Evolutionary conservation across 2,329 filamentous ascomycete species (phyloP), one percentile per base, ranked within the genome.

Genomic region (Aspergillus oerlinghausenensis): DNA sequence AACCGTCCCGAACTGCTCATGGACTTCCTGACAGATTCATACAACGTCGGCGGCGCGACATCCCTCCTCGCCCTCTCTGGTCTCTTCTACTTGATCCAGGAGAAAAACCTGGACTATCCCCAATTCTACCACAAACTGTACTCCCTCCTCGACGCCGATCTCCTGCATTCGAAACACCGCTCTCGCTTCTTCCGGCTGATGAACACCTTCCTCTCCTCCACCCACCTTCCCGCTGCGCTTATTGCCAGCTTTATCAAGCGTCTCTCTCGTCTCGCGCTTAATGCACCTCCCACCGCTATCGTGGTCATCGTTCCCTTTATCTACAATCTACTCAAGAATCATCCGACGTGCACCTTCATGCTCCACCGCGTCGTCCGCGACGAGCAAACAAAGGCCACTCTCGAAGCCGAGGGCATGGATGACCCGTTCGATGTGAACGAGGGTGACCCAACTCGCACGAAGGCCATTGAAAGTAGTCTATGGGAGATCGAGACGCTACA

Each of bases 191-290:
- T 99, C 77, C 88, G 94, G 51, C 82, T 97, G 17, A 79, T 99
- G 56, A 91, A 97, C 67, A 92, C 88, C 3, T 99, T 97, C 75
- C 82, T 99, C 64, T 83, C 82, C 4, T 97, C 93, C 0, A 92
- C 91, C 3, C 95, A 99, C 83, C 82, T 99, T 66, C 94, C 95
- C 3, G 92, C 91, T 4, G 86, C 88, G 3, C 80, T 99, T 42
- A 90, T 99, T 2, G 93, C 94, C 11, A 96, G 92, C 74, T 99
- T 99, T 75, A 87, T 99, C 77, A 99, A 99, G 76, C 85, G 90
- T n/a, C 82, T 99, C 8, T 85, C 92, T 3, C 83, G 93, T 52
- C 80, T 97, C 40, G 84, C 90, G 17, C 82, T 99, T n/a, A 87
- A 90, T 67, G 92, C 91, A 0, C 93, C 95, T 2, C 94, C 95